Evolutionary conservation across 2,329 filamentous ascomycete species (phyloP).

Genomic region (Aspergillus tanneri): DNA sequence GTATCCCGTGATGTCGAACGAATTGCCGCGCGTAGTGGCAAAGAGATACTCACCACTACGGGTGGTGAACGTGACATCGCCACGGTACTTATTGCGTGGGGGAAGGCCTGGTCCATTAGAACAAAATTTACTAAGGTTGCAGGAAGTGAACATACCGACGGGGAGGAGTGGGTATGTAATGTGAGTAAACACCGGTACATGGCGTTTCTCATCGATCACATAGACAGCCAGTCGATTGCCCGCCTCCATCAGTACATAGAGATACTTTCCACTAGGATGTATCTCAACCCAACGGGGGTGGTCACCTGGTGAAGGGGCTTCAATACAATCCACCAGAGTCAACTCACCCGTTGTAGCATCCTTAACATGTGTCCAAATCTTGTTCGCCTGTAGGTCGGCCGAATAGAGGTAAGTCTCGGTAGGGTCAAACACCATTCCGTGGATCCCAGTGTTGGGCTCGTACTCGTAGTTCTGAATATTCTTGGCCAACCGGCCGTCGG

Average conservation of each 20-base stretch:
- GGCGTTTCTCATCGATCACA: conserved; percentile 70
- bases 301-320: conserved; percentile 68
- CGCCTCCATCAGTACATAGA: conserved; percentile 88
- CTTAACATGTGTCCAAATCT: conserved; percentile 79
- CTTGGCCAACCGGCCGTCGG: conserved; percentile 41
- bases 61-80: conserved; percentile 76
- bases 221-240: conserved; percentile 82
- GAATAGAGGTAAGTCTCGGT: conserved; percentile 49
- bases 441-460: conserved; percentile 45
- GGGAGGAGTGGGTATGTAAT: conserved; percentile 77
- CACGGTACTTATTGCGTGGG: conserved; percentile 65
- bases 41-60: conserved; percentile 73
- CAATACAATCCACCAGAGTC: conserved; percentile 68
- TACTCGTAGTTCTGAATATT: conserved; percentile 51
- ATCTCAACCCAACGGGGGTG: conserved; percentile 88
- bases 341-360: conserved; percentile 60
- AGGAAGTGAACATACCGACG: conserved; percentile 55
- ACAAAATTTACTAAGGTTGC: conserved; percentile 2
- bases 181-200: conserved; percentile 75
- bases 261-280: conserved; percentile 71
- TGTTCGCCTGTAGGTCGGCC: conserved; percentile 50
- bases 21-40: conserved; percentile 78
- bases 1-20: conserved; percentile 73
- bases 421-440: conserved; percentile 51
- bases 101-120: conserved; percentile 29